Percentiles rank a stretch among this genome's conserved stretches.
Conservation (phyloP, 2,329 filamentous ascomycete genomes). For the Remersonia thermophila region DNA sequence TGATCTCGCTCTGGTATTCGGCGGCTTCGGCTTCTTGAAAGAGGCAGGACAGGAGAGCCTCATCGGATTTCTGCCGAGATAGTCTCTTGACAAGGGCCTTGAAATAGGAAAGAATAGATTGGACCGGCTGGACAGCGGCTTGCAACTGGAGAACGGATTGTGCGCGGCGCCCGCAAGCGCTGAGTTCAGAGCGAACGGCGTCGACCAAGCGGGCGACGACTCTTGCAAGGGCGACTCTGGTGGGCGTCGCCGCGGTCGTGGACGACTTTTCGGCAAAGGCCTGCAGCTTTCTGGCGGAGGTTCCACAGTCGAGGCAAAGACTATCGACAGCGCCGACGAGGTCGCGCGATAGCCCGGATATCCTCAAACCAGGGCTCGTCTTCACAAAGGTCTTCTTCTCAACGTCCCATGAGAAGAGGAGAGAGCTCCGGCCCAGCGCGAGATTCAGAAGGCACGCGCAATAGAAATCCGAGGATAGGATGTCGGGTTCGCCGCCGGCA, state of each 20-base stretch:
- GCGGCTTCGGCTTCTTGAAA: conserved; percentile 50
- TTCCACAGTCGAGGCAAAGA: conserved; percentile 36
- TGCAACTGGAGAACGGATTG: conserved; percentile 43
- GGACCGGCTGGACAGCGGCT: conserved; percentile 33
- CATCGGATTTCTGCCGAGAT: conserved; percentile 37
- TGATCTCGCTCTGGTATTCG: conserved; percentile 48
- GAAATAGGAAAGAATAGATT: conserved; percentile 39
- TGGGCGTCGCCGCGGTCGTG: conserved; percentile 30
- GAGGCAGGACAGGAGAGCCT: conserved; percentile 47
- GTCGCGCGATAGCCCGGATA: conserved; percentile 44
- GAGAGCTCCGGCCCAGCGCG: conserved; percentile 57
- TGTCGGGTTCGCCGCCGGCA: conserved; percentile 24
- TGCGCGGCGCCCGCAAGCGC: conserved; percentile 28
- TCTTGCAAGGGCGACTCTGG: conserved; percentile 40
- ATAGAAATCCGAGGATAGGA: conserved; percentile 39
- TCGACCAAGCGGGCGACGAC: conserved; percentile 36
- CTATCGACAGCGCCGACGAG: conserved; percentile 34
- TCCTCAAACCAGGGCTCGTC: conserved; percentile 32
- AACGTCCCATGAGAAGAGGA: conserved; percentile 53
- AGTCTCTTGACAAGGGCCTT: conserved; percentile 37
- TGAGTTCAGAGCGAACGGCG: conserved; percentile 37
- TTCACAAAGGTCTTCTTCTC: conserved; percentile 40
- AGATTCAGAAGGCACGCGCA: conserved; percentile 50
- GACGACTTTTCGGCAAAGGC: conserved; percentile 36
- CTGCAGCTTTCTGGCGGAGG: conserved; percentile 33